Evolutionary conservation across 768 basidiomycete genomes (phyloP), one percentile per base, ranked within the genome.

Genomic region (Naganishia kalamii): DNA sequence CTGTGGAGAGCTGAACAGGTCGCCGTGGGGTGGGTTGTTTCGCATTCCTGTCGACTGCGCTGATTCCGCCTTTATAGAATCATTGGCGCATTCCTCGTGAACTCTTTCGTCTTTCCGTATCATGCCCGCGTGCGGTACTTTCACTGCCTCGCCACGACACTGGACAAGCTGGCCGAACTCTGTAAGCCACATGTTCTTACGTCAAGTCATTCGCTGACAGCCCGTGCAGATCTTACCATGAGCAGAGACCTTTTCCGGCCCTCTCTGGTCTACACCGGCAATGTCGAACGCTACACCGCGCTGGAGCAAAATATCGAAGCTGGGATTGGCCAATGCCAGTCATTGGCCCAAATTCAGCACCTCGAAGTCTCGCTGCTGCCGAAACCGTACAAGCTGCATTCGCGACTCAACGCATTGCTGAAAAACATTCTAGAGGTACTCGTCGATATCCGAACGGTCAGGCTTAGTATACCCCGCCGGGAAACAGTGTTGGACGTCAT

Each of bases 401-500:
- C 60, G 25, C 74, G 74, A 41, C 60, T 76, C 29, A 69, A 74
- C 25, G 73, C 75, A 33, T 60, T 60, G 7, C 54, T 63, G 17
- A 70, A 74, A 29, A 59, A 69, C 7, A 50, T 74, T 17, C 37
- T 75, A 23, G 74, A 74, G 41, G 67, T 71, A 11, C 57, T 76
- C 13, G 50, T 63, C 3, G 77, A 76, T 59, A 70, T 78, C 48
- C 59, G 74, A 35, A 60, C 68, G 23, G 47, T 78, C 27, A 50
- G 77, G 29, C 74, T 75, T 25, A 70, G 70, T 52, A 71, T 78
- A 4, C 77, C 77, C 1, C 41, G 77, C n/a, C 68, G 73, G 61
- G 75, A 71, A 25, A 74, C 74, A 0, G 77, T 78, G 1, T 62
- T 78, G 32, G 75, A 76, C 54, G 75, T 78, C 12, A 49, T 78